Base-by-base conservation (phyloP, 345 rosid genomes). In the Microthlaspi erraticum region DNA sequence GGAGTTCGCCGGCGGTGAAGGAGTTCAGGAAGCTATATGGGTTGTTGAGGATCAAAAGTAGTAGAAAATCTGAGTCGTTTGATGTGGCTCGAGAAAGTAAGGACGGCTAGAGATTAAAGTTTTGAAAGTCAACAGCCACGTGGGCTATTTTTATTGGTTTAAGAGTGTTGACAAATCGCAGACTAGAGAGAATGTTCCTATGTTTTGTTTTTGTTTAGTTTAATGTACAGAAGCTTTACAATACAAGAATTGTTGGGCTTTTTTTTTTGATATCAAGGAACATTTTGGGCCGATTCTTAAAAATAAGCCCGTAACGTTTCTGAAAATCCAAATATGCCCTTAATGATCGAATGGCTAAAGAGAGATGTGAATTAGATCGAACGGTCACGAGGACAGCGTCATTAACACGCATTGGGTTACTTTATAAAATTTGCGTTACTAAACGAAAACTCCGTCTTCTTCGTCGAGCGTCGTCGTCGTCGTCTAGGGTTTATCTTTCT, bases 21-120 rank as follows among this genome's bases (percentile, higher is more conserved):
- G 95, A 91, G 76, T 65, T 88, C 2, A 84, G 78, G 75, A 91
- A 86, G 78, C 49, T 87, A 62, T 91, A 85, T 68, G 93, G 96
- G 64, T 68, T 91, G 52, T 77, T 87, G 71, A 79, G 78, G 70
- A 49, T 83, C 55, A 86, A 82, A 52, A 87, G 88, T 43, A 77
- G 85, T 57, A 69, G 79, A 66, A 83, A 83, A 78, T 70, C 85
- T 63, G 80, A 66, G 39, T 74, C 92, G 71, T 79, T 68, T 3
- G 91, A 91, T 76, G 59, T 72, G 23, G 45, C 71, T 13, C 20
- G 74, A 1, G 66, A 32, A 5, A 64, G 58, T 5, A 85, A 69
- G 70, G 79, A 60, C 7, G 80, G 78, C 37, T 78, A 78, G 65
- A 31, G 61, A 49, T 56, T 63, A 36, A 48, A 34, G 1, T 14